Conservation (phyloP, 768 basidiomycete genomes). For the Coprinopsis strossmayeri region DNA sequence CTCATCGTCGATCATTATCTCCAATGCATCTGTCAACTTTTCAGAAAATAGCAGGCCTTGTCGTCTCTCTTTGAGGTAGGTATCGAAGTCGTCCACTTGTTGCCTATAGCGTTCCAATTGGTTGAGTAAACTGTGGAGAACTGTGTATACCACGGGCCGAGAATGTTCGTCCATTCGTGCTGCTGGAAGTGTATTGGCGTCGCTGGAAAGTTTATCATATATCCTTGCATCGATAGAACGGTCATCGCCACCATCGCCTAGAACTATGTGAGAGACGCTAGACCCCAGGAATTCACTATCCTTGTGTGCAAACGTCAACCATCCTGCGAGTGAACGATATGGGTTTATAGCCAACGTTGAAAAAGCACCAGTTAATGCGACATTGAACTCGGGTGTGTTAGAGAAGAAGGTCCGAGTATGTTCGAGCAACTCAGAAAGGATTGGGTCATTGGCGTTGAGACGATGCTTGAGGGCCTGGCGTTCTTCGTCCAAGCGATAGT, state of each 20-base stretch:
- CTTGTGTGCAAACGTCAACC: conserved; percentile 66
- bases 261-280: conserved; percentile 9
- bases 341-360: conserved; percentile 82
- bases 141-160: conserved; percentile 73
- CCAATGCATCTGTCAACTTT: conserved; percentile 86
- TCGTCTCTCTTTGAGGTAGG: conserved; percentile 76
- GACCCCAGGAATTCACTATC: conserved; percentile 22
- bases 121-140: conserved; percentile 72
- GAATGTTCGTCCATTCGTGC: conserved; percentile 64
- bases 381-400: conserved; percentile 81
- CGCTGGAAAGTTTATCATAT: conserved; percentile 56
- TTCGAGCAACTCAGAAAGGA: conserved; percentile 66
- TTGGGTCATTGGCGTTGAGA: conserved; percentile 72
- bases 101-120: conserved; percentile 80
- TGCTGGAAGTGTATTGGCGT: conserved; percentile 55
- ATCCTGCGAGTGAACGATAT: conserved; percentile 79
- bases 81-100: conserved; percentile 74
- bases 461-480: conserved; percentile 52
- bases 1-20: conserved; percentile 53
- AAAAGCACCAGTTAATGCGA: conserved; percentile 79
- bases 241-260: conserved; percentile 63
- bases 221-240: conserved; percentile 73
- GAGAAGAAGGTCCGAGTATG: conserved; percentile 74
- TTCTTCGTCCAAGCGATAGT: conserved; percentile 1
- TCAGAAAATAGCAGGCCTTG: conserved; percentile 89